Evolutionary conservation across 2,329 filamentous ascomycete genomes (phyloP), one percentile per base, ranked within the genome.

Genomic region (Cladosporium sp.): DNA sequence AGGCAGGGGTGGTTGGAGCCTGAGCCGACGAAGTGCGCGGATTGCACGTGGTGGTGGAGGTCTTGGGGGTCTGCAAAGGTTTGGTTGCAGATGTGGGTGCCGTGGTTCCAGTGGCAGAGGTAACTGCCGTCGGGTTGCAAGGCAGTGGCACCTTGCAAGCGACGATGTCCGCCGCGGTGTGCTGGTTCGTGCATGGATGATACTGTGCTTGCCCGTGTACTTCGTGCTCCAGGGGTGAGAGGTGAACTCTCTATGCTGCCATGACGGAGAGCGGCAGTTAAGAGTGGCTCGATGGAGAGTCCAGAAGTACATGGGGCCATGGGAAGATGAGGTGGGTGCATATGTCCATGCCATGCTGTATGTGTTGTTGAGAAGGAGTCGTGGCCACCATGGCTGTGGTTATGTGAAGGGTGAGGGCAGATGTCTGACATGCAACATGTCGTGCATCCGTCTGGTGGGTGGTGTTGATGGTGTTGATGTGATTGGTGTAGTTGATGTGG

Each of bases 31-130:
- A 73, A 69, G 71, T 89, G 87, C 1, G 75, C 74, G 13, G 79
- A 72, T 25, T 83, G 83, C 66, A 86, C 81, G 71, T 89, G 87
- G 23, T 79, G 76, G 69, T 88, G 86, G 36, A 89, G 78, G 5
- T 81, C 79, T 56, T 83, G 80, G 18, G 84, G 78, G 28, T 79
- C 76, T 1, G 74, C 71, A 67, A 84, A 85, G 0, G 71, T 70
- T 30, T 70, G 69, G 30, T 69, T 68, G 65, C 68, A 69, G 36
- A 53, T 58, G 23, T 58, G 56, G 16, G 43, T 53, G 26, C 30
- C 48, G 34, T 48, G 48, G 28, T 56, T 34, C 64, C 64, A 65
- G 34, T 65, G 64, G 58, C 64, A 65, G 34, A 61, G 57, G 49
- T 65, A 65, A 3, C 34, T 32, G 34, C 64, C 64, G 11, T 65